These are phyloP conservation scores for Solanum chmielewskii DNA, from an alignment of 257 asterid species.

Conservation along the genomic window DNA sequence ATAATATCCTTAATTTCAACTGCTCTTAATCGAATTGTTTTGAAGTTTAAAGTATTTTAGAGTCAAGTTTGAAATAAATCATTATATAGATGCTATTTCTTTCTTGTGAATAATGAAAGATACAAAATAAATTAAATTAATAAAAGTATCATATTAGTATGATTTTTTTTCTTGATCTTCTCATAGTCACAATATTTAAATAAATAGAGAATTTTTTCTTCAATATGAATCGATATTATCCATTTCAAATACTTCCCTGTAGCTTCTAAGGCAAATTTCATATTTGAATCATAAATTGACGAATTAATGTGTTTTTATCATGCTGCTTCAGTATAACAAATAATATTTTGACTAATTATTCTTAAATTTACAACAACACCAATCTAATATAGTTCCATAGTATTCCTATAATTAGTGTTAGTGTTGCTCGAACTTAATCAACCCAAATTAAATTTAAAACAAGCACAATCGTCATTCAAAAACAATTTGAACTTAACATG, in stretches of 20 bases:
- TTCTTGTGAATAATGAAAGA: no score
- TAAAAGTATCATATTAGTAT: no score
- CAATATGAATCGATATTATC: not conserved
- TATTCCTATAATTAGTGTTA: not conserved
- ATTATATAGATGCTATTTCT: not conserved
- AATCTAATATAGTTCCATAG: not conserved
- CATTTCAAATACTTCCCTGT: not conserved
- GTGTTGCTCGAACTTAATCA: not conserved
- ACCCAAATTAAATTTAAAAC: no score
- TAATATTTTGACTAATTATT: not conserved
- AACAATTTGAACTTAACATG: not conserved
- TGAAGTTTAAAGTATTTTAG: not conserved
- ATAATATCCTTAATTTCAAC: not conserved
- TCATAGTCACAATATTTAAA: not conserved
- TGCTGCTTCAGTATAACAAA: not conserved
- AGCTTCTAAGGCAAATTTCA: not conserved
- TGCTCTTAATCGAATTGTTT: not conserved
- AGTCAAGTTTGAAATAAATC: not conserved
- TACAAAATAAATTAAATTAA: no score
- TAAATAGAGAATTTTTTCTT: no score
- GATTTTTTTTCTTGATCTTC: no score
- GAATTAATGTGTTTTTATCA: no score
- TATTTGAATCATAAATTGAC: not conserved
- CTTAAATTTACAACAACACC: not conserved
- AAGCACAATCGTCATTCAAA: not conserved